Evolutionary conservation across 805 yeast genomes (phyloP).

Genomic region (Jamesozyma gamospora): DNA sequence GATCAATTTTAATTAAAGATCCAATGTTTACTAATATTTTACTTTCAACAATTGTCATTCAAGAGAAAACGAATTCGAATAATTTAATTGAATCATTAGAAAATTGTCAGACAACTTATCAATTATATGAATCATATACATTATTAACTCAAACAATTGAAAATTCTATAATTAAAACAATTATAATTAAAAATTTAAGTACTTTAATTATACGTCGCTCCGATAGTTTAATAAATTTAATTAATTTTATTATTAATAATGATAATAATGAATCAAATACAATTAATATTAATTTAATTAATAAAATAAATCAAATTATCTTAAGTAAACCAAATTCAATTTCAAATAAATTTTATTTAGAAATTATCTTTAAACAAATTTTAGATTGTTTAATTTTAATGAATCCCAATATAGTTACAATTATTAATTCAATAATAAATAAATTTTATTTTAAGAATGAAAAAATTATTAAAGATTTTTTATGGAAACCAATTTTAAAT

Average conservation of each 20-base stretch:
- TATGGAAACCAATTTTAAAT: slow-evolving; percentile 42
- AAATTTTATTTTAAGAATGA: slow-evolving; percentile 42
- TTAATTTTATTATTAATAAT: slow-evolving; percentile 70
- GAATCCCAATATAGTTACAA: slow-evolving; percentile 51
- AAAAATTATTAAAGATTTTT: slow-evolving; percentile 46
- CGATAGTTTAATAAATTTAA: slow-evolving; percentile 63
- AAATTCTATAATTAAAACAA: slow-evolving; percentile 37
- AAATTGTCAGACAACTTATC: slow-evolving; percentile 64
- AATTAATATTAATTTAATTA: slow-evolving; percentile 53
- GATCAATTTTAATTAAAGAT: slow-evolving; percentile 45
- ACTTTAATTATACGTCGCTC: slow-evolving; percentile 45
- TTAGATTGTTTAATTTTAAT: slow-evolving; percentile 47
- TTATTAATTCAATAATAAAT: slow-evolving; percentile 46
- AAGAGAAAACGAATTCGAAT: slow-evolving; percentile 10
- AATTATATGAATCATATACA: slow-evolving; percentile 51
- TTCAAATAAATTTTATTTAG: slow-evolving; percentile 41
- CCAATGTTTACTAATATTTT: slow-evolving; percentile 56
- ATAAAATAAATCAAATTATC: slow-evolving; percentile 56
- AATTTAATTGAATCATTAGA: slow-evolving; percentile 33
- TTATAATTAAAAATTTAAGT: slow-evolving; percentile 43
- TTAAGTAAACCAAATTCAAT: slow-evolving; percentile 50
- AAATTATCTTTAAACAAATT: slow-evolving; percentile 52
- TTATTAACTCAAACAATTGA: slow-evolving; percentile 42
- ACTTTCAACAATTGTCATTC: slow-evolving; percentile 32
- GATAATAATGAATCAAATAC: slow-evolving; percentile 53